Evolutionary conservation across 129 eudicot species (phyloP), one percentile per base, ranked within the genome.

Genomic region (Centrapalus pauciflorus): DNA sequence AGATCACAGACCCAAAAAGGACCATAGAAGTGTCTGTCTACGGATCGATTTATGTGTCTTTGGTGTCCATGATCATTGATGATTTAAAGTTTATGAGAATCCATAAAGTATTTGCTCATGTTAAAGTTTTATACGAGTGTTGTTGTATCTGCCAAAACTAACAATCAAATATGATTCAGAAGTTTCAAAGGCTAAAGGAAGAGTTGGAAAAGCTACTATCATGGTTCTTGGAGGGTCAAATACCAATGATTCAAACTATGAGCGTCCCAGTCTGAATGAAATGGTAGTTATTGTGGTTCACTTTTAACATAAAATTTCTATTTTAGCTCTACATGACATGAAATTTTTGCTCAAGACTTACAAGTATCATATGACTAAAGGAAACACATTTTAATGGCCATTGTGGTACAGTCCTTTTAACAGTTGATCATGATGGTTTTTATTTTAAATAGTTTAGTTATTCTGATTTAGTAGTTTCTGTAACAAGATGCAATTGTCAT

Each of bases 201-300:
- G 98, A 71, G 84, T 93, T 56, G 92, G 98, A 26, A 87, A 85
- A 76, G 80, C 88, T 35, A 86, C 92, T 0, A 93, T 81, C 61
- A 82, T 93, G 64, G 82, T 88, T 28, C 88, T 93, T 34, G 98
- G 98, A 41, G 98, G 98, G 35, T 86, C 98, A 34, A 86, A 86
- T 17, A 63, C 84, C 1, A 83, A 89, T 64, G 96, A 88, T 67
- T 84, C 98, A 0, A 80, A 85, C 16, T 70, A 79, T 67, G 93
- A 87, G 64, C 80, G 87, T 82, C 80, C 84, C 64, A 76, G 77
- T 73, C 72, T 84, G 37, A 90, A 75, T 72, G 75, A 87, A 75
- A 87, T 84, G 91, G 97, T 87, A 63, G 57, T 56, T 24, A 50
- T 32, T 50, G 52, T 21, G 8, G 62, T 4, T 16, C 54, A 16